phyloP scores from a whole-genome alignment of 2,329 filamentous ascomycete genomes.

The Phaeosphaeriaceae sp. region DNA sequence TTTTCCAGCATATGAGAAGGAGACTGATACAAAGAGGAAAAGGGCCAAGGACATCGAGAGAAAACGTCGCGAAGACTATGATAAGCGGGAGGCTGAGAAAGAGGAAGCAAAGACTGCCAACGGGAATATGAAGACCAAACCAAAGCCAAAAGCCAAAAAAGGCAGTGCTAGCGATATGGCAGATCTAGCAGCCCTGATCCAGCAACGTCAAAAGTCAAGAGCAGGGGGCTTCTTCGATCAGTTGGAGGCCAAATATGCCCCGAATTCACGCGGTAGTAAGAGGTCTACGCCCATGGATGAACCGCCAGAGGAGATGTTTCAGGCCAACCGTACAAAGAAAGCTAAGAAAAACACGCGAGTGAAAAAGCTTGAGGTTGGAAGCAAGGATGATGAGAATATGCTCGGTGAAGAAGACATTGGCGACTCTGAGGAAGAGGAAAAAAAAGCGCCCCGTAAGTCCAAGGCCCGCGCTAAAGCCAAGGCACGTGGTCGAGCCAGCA shows the following conservation, averaged over 20 bases:
- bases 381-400: conserved; percentile 29
- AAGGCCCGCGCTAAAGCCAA: conserved; percentile 15
- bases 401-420: conserved; percentile 34
- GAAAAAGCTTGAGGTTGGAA: conserved; percentile 27
- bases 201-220: conserved; percentile 43
- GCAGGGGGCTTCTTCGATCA: conserved; percentile 44
- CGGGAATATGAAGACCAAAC: conserved; percentile 30
- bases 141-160: conserved; percentile 55
- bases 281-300: conserved; percentile 55
- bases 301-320: conserved; percentile 68
- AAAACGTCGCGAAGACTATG: conserved; percentile 51
- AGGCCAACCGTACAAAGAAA: conserved; percentile 42
- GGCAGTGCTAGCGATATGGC: conserved; percentile 41
- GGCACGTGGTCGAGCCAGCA: conserved; percentile 22
- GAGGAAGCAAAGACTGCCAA: conserved; percentile 69
- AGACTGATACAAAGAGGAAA: conserved; percentile 52
- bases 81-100: conserved; percentile 59
- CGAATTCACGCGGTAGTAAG: conserved; percentile 53
- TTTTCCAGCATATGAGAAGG: conserved; percentile 73
- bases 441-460: conserved; percentile 25
- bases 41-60: conserved; percentile 44
- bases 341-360: conserved; percentile 21
- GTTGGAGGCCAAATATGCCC: conserved; percentile 45
- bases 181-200: conserved; percentile 46
- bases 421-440: conserved; percentile 31